These are phyloP conservation scores for Malassezia vespertilionis DNA, from an alignment of 1,284 basidiomycete genomes.

Conservation along the genomic window DNA sequence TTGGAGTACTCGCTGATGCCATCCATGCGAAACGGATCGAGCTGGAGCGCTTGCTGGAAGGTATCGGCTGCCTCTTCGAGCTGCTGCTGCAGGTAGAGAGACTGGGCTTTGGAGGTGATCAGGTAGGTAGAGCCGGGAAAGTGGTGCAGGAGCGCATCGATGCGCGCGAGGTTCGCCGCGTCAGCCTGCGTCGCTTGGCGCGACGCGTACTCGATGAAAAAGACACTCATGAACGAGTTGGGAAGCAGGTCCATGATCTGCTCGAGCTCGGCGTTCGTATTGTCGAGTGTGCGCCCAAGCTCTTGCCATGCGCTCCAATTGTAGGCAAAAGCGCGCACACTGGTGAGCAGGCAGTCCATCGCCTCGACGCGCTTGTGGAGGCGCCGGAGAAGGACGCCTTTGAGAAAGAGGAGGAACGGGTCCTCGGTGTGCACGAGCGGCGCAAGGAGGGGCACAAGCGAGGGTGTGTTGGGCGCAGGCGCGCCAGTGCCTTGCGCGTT, in stretches of 20 bases:
- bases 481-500: background rate
- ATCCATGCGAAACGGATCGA: constrained; percentile 82
- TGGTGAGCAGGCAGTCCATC: constrained; percentile 66
- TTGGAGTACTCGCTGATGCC: constrained; percentile 95
- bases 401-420: constrained; percentile 40
- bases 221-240: constrained; percentile 61
- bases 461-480: constrained; percentile 1
- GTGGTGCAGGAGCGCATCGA: constrained; percentile 56
- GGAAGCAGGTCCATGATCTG: constrained; percentile 55
- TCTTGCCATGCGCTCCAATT: constrained; percentile 83
- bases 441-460: constrained; percentile 28
- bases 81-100: constrained; percentile 19
- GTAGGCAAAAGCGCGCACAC: constrained; percentile 73
- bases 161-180: constrained; percentile 24
- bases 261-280: constrained; percentile 15
- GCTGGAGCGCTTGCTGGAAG: constrained; percentile 39
- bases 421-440: constrained; percentile 33
- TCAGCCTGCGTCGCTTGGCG: constrained; percentile 60
- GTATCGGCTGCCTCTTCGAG: constrained; percentile 30
- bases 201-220: constrained; percentile 81
- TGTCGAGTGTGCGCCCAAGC: constrained; percentile 37
- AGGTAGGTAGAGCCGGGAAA: constrained; percentile 79
- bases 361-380: constrained; percentile 55
- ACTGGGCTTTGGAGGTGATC: constrained; percentile 51
- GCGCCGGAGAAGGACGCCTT: constrained; percentile 41